Base-by-base conservation (phyloP, 1,139 yeast species). In the Pichia sp. region DNA sequence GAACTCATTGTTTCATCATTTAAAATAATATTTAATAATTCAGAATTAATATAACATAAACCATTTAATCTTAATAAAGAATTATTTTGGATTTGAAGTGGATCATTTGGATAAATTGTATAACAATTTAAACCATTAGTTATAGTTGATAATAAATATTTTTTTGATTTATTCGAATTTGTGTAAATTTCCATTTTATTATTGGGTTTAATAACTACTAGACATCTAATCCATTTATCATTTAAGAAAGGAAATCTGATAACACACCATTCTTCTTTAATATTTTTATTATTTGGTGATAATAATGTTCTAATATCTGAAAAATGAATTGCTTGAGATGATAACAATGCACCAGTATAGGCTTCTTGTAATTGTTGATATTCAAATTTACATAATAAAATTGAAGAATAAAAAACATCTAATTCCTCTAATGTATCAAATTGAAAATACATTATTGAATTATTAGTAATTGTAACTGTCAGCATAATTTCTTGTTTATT, bases 31-130 rank as follows among this genome's bases (percentile, higher is more conserved):
- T 49, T 40, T 16, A 62, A 43, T 24, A 62, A 41, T 5, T 43
- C 45, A 51, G 66, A 68, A 57, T 73, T 76, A 41, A 76, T 68
- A 55, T 64, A 69, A 32, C 76, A 67, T 36, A 73, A 74, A 25
- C 80, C 82, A 42, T 68, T 64, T 33, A 76, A 52, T 58, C 76
- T 74, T 68, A 77, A 68, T 42, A 77, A 65, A 12, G 80, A 69
- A 52, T 76, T 77, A 50, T 67, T 63, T 50, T 76, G 80, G 52
- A 77, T 74, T 70, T 75, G 73, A 36, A 62, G 67, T 39, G 75
- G 67, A 49, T 68, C 71, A 53, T 76, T 81, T 0, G 82, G 82
- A 55, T 72, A 77, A n/a, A 76, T 69, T 39, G 77, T 74, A 57
- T 65, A 73, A 37, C 69, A 67, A 36, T 70, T 65, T 40, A 66